Conservation (phyloP, 176 grass and related monocot genomes). For the Zizania latifolia region DNA sequence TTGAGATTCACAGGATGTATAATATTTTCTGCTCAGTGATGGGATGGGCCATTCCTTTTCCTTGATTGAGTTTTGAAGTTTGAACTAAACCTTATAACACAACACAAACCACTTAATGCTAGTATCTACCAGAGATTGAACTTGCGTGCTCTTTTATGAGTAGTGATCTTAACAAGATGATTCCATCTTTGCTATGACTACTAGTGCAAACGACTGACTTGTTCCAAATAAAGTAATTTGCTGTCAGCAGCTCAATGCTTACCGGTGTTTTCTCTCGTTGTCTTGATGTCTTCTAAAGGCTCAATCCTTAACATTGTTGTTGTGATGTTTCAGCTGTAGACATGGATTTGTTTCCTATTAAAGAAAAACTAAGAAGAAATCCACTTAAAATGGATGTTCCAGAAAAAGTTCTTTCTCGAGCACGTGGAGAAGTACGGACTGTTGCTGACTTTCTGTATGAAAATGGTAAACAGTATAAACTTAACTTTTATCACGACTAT, state of each 20-base stretch:
- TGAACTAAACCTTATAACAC: no score
- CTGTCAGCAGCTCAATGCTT: constrained; percentile 11
- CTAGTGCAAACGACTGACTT: not conserved
- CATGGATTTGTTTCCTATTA: constrained; percentile 46
- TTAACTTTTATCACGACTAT: not conserved
- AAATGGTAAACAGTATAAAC: constrained; percentile 51
- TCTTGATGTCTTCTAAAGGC: constrained; percentile 51
- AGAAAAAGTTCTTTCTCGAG: constrained; percentile 78
- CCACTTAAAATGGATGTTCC: constrained; percentile 86
- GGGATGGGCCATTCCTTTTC: not conserved
- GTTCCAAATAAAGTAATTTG: not conserved
- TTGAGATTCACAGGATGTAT: not conserved
- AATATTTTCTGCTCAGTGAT: not conserved
- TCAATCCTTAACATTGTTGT: constrained; percentile 61
- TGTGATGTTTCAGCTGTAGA: constrained; percentile 36
- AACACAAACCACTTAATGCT: not conserved
- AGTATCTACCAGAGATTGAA: not conserved
- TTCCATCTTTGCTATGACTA: not conserved
- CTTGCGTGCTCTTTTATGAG: not conserved
- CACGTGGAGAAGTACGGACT: constrained; percentile 61
- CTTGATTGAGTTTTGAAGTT: not conserved
- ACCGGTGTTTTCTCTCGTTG: constrained; percentile 19
- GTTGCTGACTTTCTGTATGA: constrained; percentile 85
- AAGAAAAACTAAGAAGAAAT: constrained; percentile 73
- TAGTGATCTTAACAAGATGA: constrained; percentile 7